These are phyloP conservation scores for Fusarium illudens DNA, from an alignment of 2,329 filamentous ascomycete species.

Conservation along the genomic window DNA sequence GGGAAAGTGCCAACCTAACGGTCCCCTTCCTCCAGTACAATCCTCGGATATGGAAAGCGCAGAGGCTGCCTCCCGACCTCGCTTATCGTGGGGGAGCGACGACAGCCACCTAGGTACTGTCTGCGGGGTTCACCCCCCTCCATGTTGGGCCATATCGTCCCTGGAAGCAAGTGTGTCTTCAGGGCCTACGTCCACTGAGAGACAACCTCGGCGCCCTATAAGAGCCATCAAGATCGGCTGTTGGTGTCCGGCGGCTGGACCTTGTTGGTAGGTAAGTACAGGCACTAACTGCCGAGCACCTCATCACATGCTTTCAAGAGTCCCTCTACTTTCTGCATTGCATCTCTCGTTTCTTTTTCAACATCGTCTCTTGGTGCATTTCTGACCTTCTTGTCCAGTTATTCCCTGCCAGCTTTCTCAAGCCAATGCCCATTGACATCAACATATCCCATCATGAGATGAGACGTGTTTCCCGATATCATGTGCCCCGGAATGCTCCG, in stretches of 20 bases:
- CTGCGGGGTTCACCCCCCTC: constrained; percentile 6
- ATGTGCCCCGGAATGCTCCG: background rate
- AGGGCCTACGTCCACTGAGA: background rate
- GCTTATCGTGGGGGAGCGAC: constrained; percentile 1
- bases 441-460: background rate
- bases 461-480: background rate
- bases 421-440: background rate
- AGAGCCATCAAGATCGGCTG: constrained; percentile 3
- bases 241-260: constrained; percentile 3
- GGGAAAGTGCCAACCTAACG: background rate
- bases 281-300: background rate
- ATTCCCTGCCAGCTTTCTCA: background rate
- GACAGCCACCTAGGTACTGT: background rate
- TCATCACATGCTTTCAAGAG: constrained; percentile 11
- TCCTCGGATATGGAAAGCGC: background rate
- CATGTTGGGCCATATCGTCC: background rate
- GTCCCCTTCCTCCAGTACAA: background rate
- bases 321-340: background rate
- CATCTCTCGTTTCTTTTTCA: background rate
- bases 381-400: background rate
- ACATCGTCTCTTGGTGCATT: background rate
- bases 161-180: background rate
- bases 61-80: background rate
- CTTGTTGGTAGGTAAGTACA: background rate
- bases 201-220: background rate